phyloP scores from a whole-genome alignment of 805 yeast genomes.

The Hanseniaspora clermontiae region DNA sequence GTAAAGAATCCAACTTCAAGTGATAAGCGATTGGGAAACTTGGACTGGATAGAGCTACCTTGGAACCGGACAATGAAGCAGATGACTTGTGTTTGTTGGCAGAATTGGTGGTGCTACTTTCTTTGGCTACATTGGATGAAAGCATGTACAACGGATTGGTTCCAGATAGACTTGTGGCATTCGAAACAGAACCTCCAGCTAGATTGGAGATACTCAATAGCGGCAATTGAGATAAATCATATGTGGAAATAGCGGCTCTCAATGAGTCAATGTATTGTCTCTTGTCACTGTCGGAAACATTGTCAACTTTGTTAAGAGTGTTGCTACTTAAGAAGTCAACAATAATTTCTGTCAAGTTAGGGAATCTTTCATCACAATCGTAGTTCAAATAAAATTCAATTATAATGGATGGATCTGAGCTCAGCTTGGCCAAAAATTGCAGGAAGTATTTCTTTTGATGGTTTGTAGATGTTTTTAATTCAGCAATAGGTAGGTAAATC shows the following conservation, averaged over 20 bases:
- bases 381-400: constrained; percentile 90
- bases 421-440: constrained; percentile 64
- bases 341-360: constrained; percentile 74
- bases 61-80: neutral
- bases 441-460: constrained; percentile 87
- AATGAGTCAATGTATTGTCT: constrained; percentile 39
- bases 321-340: constrained; percentile 59
- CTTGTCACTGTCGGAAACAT: constrained; percentile 54
- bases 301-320: constrained; percentile 56
- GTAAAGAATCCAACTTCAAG: constrained; percentile 67
- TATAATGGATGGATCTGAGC: constrained; percentile 78
- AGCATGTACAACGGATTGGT: constrained; percentile 13
- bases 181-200: constrained; percentile 19
- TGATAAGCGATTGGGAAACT: constrained; percentile 68
- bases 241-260: constrained; percentile 53
- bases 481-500: constrained; percentile 86
- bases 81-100: neutral
- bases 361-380: constrained; percentile 74
- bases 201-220: constrained; percentile 59
- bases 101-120: constrained; percentile 16
- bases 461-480: constrained; percentile 77
- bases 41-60: constrained; percentile 17
- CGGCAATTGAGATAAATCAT: constrained; percentile 62
- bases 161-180: constrained; percentile 20
- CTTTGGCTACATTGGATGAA: constrained; percentile 17